Conservation (phyloP, 1,284 basidiomycete genomes). For the Ceratobasidium papillatum region DNA sequence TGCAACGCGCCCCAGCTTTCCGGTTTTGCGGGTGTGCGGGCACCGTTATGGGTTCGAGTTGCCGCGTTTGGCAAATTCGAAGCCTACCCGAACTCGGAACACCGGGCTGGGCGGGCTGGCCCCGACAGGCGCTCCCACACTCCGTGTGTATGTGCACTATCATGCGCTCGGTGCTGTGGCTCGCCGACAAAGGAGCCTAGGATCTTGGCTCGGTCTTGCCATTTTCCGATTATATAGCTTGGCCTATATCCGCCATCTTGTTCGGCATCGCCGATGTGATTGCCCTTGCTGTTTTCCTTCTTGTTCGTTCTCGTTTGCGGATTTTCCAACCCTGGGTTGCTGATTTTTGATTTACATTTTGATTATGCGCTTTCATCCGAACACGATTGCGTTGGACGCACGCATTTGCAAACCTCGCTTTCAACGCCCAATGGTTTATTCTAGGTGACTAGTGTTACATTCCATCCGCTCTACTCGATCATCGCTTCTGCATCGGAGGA, state of each 20-base stretch:
- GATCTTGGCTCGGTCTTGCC: constrained; percentile 2
- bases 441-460: constrained; percentile 75
- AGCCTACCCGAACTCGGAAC: neutral
- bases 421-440: constrained; percentile 38
- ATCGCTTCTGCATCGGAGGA: constrained; percentile 89
- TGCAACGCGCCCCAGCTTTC: constrained; percentile 31
- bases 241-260: constrained; percentile 9
- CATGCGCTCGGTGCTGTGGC: constrained; percentile 4
- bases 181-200: constrained; percentile 28
- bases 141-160: constrained; percentile 4
- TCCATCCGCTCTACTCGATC: constrained; percentile 87
- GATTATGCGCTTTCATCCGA: constrained; percentile 18
- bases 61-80: constrained; percentile 37
- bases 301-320: constrained; percentile 29
- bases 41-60: constrained; percentile 24
- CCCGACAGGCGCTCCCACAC: constrained; percentile 24
- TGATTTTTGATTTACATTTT: constrained; percentile 30
- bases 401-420: neutral
- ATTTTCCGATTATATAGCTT: neutral
- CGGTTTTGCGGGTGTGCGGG: constrained; percentile 21
- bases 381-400: constrained; percentile 11
- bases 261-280: constrained; percentile 22
- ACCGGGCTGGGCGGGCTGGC: constrained; percentile 31
- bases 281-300: constrained; percentile 10
- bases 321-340: constrained; percentile 11